A percentile compares a stretch with the other conserved stretches of the same genome.
Conservation (phyloP, 176 grass and related monocot species). For the Microstegium vimineum region DNA sequence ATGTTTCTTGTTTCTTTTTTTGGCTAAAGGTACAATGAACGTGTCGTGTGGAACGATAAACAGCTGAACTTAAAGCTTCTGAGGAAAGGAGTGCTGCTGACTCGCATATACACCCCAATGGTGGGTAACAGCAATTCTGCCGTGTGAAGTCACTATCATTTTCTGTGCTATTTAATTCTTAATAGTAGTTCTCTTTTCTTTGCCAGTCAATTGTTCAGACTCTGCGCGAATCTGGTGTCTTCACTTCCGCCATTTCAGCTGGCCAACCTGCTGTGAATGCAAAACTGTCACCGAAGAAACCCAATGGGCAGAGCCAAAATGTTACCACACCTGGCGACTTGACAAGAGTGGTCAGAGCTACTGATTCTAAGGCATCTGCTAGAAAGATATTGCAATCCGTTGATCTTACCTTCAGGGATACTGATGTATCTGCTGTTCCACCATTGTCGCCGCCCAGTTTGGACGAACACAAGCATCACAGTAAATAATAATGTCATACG, state of each 20-base stretch:
- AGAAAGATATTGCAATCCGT: slow-evolving; percentile 54
- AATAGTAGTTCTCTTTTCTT: not conserved
- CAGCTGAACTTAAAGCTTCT: slow-evolving; percentile 82
- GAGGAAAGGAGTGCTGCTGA: slow-evolving; percentile 70
- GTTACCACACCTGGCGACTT: not conserved
- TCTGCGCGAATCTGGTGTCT: slow-evolving; percentile 75
- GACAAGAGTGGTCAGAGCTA: not conserved
- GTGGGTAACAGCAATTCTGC: slow-evolving; percentile 32
- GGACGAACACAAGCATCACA: not conserved
- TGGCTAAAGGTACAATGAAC: slow-evolving; percentile 83
- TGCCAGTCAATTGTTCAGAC: slow-evolving; percentile 78
- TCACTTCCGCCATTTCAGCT: slow-evolving; percentile 68
- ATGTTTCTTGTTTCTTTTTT: not conserved
- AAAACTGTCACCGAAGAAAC: slow-evolving; percentile 25
- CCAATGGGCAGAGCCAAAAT: slow-evolving; percentile 14
- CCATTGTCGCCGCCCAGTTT: slow-evolving; percentile 60
- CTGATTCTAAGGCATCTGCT: slow-evolving; percentile 25
- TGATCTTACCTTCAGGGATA: not conserved
- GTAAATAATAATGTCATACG: slow-evolving; percentile 11
- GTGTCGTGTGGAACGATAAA: slow-evolving; percentile 76
- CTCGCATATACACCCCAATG: slow-evolving; percentile 89
- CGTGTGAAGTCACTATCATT: not conserved
- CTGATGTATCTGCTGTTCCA: slow-evolving; percentile 40
- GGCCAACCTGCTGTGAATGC: slow-evolving; percentile 41
- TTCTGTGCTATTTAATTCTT: slow-evolving; percentile 9